Base-by-base conservation (phyloP, 1,284 basidiomycete genomes). In the Rhodofomes roseus region DNA sequence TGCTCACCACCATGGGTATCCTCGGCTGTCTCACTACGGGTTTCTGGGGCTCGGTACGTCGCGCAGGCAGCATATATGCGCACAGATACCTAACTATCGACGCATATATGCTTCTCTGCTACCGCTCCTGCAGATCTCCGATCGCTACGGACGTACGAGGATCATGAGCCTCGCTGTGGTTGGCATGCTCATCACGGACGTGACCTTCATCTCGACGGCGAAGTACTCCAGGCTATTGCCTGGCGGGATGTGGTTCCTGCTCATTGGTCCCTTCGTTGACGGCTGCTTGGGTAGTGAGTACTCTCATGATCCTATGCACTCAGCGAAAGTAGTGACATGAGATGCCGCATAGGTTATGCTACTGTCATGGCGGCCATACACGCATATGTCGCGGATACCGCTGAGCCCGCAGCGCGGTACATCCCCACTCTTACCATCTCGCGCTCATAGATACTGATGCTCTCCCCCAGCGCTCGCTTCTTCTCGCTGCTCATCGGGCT, bases 181-280 rank as follows among this genome's bases (percentile, higher is more conserved):
- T 7, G 92, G 93, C 5, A 68, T 90, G 9, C 71, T 95, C 20
- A 60, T 86, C 48, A 83, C 81, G 65, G 90, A 95, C 66, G 65
- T 83, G 27, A 84, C 77, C 61, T 89, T 93, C 66, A 80, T 95
- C 56, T 67, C 87, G 55, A 87, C 90, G 8, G 78, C 83, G 25
- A 77, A 76, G 55, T 88, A 81, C 70, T 83, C 83, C 40, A 74
- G 82, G 56, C 66, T 74, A 16, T 75, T 92, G 5, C 90, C 91
- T 1, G 90, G 92, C 3, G 90, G 92, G 12, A 93, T 93, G 72
- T 89, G 90, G 81, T 89, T 93, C 69, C 77, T 95, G n/a, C 67
- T 95, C 8, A 64, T 90, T 14, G 90, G 90, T 1, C 85, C 89
- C 9, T 66, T 86, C 4, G 62, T 93, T 1, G 93, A 96, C 63